Evolutionary conservation across 768 basidiomycete species (phyloP), one percentile per base, ranked within the genome.

Genomic region (Coprinopsis cinerea): DNA sequence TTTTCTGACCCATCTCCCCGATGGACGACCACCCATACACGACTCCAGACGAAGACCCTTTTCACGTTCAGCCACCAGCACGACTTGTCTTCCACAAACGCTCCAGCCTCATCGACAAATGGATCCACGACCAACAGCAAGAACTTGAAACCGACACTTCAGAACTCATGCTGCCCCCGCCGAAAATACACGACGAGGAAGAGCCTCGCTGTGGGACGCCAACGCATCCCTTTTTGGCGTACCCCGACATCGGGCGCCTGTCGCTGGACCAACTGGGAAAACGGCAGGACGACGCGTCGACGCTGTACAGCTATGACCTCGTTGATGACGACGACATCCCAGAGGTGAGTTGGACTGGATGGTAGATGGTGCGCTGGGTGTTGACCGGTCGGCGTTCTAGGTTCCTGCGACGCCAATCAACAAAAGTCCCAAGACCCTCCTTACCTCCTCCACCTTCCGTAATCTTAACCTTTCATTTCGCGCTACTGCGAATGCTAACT

Each of bases 251-350:
- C 26, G 61, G 57, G 32, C 53, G 61, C 39, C 47, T 58, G 14
- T 48, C 58, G 48, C 54, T 55, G 18, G 37, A 59, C 39, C 25
- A 45, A 15, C 72, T 71, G 47, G 56, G 55, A n/a, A 62, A 59
- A 11, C 42, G 42, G 20, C 44, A 27, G 14, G 44, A 45, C 44
- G 41, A 43, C 41, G 41, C 41, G 44, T 45, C 25, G 25, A 28
- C 69, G 17, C 53, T 74, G 53, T 63, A 64, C 50, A 73, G 71
- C 59, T 78, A 76, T 57, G 76, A 77, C 62, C 63, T 78, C 42
- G 63, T 78, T 42, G 70, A 76, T 45, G 75, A 78, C 60, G 68
- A 73, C 48, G 77, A 78, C 60, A 72, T 78, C 48, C 76, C 76
- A 35, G 37, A 57, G 48, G 50, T 50, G 43, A 54, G 57, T 55